phyloP scores from a whole-genome alignment of 1,284 basidiomycete genomes.

The Wallemia ichthyophaga region DNA sequence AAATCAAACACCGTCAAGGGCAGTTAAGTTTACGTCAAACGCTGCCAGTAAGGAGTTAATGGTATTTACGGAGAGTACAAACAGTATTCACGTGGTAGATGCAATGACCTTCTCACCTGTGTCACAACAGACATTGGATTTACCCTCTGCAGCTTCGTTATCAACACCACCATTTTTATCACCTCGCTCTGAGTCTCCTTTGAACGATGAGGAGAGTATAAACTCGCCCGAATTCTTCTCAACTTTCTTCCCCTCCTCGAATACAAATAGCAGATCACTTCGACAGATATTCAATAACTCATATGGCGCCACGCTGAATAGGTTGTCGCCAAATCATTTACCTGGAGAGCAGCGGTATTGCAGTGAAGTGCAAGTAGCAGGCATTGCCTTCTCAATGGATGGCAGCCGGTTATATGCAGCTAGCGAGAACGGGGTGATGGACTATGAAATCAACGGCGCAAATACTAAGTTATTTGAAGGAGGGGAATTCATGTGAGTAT shows the following conservation, averaged over 20 bases:
- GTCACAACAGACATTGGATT: not conserved
- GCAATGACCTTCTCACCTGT: not conserved
- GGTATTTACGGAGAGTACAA: slow-evolving; percentile 34
- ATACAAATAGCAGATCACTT: not conserved
- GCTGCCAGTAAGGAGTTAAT: slow-evolving; percentile 30
- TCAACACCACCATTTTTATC: not conserved
- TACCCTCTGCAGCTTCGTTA: not conserved
- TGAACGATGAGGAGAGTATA: not conserved
- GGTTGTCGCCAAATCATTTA: not conserved
- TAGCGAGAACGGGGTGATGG: not conserved
- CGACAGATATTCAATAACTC: not conserved
- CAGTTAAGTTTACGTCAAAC: slow-evolving; percentile 37
- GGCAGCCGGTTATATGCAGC: not conserved
- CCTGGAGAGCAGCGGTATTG: not conserved
- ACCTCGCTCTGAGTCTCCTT: not conserved
- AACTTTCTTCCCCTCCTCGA: not conserved
- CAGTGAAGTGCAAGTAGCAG: not conserved
- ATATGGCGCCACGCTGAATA: not conserved
- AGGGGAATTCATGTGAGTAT: not conserved
- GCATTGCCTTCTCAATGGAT: not conserved
- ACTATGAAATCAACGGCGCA: not conserved
- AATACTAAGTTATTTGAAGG: not conserved
- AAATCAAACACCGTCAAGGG: slow-evolving; percentile 36
- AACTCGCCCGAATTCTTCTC: not conserved
- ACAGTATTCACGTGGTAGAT: not conserved